Evolutionary conservation across 2,329 filamentous ascomycete species (phyloP).

Genomic region (Ophiostoma ulmi): DNA sequence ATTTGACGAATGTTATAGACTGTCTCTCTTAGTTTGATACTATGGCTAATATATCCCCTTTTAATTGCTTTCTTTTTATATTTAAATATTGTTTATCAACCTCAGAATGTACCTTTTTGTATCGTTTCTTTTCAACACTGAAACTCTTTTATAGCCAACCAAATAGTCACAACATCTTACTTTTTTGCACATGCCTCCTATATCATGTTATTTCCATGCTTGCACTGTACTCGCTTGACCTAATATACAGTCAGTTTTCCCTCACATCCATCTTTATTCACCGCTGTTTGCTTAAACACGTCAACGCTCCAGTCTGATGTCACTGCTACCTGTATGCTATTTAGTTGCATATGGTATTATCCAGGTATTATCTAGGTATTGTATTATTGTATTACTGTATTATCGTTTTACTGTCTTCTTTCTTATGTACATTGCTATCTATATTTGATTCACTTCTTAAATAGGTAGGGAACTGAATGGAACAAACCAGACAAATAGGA

Average conservation of each 20-base stretch:
- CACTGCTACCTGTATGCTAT: neutral
- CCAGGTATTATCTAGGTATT: neutral
- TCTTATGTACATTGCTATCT: neutral
- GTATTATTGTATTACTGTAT: neutral
- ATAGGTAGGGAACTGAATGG: neutral
- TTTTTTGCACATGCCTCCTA: neutral
- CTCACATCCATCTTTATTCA: neutral
- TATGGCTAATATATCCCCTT: no score
- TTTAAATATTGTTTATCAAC: no score
- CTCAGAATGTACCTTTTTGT: neutral
- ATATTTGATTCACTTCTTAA: neutral
- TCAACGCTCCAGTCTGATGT: conserved; percentile 7
- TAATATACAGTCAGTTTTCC: neutral
- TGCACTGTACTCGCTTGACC: neutral
- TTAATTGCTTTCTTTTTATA: no score
- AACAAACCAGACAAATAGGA: neutral
- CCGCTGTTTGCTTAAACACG: conserved; percentile 9
- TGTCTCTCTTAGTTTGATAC: neutral
- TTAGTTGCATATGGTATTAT: neutral
- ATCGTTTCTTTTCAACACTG: neutral
- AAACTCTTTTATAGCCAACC: neutral
- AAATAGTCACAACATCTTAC: neutral
- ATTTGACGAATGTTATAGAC: neutral
- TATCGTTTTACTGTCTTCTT: no score
- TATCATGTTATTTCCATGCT: neutral